phyloP scores from a whole-genome alignment of 441 rosid species.

The Cnidoscolus chayamansa region DNA sequence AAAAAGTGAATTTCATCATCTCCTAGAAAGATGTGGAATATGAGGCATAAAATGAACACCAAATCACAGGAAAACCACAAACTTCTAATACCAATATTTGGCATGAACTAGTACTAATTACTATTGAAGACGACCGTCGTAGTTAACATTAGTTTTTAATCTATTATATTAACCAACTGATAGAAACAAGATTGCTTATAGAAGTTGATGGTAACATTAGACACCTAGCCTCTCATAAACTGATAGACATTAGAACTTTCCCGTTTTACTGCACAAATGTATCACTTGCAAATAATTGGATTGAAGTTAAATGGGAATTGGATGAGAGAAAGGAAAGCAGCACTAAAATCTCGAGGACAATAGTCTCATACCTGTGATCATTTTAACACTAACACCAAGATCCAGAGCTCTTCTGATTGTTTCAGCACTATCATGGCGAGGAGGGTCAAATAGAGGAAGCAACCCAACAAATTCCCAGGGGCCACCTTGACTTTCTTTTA shows the following conservation, averaged over 20 bases:
- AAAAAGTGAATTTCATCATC: neutral
- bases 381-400: conserved; percentile 94
- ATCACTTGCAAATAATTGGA: neutral
- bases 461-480: conserved; percentile 36
- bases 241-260: neutral
- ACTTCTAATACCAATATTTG: neutral
- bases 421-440: conserved; percentile 81
- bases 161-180: neutral
- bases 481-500: conserved; percentile 30
- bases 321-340: neutral
- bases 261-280: neutral
- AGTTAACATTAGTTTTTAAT: neutral
- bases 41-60: neutral
- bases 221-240: neutral
- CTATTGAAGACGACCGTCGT: neutral
- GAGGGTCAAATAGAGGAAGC: conserved; percentile 35
- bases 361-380: conserved; percentile 67
- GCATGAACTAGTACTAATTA: neutral
- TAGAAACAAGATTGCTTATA: neutral
- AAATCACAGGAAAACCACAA: neutral
- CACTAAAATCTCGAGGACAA: too few species aligned
- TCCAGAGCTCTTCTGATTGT: conserved; percentile 83
- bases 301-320: neutral
- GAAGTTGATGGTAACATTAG: neutral
- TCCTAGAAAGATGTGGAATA: neutral